Evolutionary conservation across 2,329 filamentous ascomycete genomes (phyloP).

Genomic region (Aaosphaeria arxii): DNA sequence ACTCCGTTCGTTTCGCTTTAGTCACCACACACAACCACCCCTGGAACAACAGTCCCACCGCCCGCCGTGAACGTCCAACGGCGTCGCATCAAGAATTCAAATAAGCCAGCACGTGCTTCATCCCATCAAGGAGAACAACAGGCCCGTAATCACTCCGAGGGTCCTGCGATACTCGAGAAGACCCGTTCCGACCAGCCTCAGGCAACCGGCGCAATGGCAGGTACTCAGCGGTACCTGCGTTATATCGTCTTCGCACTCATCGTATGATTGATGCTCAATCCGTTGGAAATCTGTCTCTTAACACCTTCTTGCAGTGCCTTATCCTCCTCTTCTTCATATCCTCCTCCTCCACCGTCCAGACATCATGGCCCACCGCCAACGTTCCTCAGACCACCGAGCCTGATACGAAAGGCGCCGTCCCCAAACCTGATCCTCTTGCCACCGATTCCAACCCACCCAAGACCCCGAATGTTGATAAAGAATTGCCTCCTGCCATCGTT

Average conservation of each 20-base stretch:
- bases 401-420: slow-evolving; percentile 9
- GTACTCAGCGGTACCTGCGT: slow-evolving; percentile 68
- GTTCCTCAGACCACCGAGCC: slow-evolving; percentile 5
- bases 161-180: slow-evolving; percentile 16
- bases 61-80: slow-evolving; percentile 4
- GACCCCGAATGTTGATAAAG: slow-evolving; percentile 24
- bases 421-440: slow-evolving; percentile 10
- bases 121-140: too few relatives aligned
- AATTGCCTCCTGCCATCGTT: slow-evolving; percentile 46
- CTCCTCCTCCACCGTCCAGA: slow-evolving; percentile 51
- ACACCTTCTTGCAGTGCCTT: slow-evolving; percentile 50
- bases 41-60: too few relatives aligned
- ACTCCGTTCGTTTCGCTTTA: not conserved
- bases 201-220: slow-evolving; percentile 61
- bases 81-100: slow-evolving; percentile 13
- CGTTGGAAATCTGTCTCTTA: not conserved
- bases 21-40: not conserved
- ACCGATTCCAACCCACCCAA: slow-evolving; percentile 5
- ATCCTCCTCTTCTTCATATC: slow-evolving; percentile 81
- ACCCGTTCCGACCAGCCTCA: slow-evolving; percentile 4
- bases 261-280: slow-evolving; percentile 53
- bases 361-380: slow-evolving; percentile 27
- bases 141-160: slow-evolving; percentile 14
- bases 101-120: not conserved
- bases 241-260: slow-evolving; percentile 79